Conservation (phyloP, 2,329 filamentous ascomycete species). For the Aspergillus fructus region DNA sequence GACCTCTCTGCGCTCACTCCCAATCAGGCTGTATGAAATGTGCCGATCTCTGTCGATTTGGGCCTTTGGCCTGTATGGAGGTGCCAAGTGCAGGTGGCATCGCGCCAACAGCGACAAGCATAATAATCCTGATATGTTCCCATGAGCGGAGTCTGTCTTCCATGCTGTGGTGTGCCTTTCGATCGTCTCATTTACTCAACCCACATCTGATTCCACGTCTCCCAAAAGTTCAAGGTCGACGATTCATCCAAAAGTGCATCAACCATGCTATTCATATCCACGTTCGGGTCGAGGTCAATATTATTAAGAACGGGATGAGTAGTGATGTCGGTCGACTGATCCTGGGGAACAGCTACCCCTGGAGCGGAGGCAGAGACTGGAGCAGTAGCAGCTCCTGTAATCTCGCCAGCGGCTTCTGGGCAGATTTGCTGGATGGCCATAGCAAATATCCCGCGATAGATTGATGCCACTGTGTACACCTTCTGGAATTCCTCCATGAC, state of each 20-base stretch:
- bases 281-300: neutral
- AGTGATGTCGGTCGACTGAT: neutral
- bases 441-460: constrained; percentile 28
- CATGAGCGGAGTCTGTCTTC: too few relatives aligned
- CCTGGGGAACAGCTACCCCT: neutral
- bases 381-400: neutral
- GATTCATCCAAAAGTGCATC: constrained; percentile 24
- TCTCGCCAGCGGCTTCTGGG: constrained; percentile 7
- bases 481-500: constrained; percentile 33
- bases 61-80: too few relatives aligned
- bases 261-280: constrained; percentile 11
- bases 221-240: constrained; percentile 26
- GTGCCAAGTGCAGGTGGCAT: too few relatives aligned
- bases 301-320: neutral
- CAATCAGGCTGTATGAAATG: too few relatives aligned
- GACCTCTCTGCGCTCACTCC: too few relatives aligned
- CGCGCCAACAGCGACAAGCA: too few relatives aligned
- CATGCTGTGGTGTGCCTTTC: too few relatives aligned
- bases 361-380: neutral
- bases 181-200: neutral
- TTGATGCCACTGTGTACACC: constrained; percentile 27
- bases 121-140: too few relatives aligned
- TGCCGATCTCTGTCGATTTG: too few relatives aligned
- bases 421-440: constrained; percentile 26
- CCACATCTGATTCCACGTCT: constrained; percentile 17